Evolutionary conservation across 2,329 filamentous ascomycete species (phyloP).

Genomic region (Phyllosticta ampelicida): DNA sequence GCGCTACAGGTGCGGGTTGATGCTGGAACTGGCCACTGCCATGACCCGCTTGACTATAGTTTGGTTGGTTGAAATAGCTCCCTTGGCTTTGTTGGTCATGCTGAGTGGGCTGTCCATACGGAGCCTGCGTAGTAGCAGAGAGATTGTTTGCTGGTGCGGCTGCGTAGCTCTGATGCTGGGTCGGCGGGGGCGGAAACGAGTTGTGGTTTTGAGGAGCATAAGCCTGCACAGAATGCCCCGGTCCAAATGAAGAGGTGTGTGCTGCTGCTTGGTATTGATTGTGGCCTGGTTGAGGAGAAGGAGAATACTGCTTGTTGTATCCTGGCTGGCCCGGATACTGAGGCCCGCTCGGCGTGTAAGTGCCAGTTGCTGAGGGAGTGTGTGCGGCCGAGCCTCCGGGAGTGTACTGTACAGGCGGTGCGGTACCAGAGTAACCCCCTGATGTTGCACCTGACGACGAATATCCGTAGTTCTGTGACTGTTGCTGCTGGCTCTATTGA

Average conservation of each 20-base stretch:
- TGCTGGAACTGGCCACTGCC: neutral
- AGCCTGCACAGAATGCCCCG: neutral
- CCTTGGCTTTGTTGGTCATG: conserved; percentile 1
- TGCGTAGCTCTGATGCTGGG: neutral
- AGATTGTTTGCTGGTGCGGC: neutral
- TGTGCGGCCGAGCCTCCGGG: conserved; percentile 5
- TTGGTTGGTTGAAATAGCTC: conserved; percentile 4
- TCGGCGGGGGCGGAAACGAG: conserved; percentile 6
- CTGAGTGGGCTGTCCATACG: neutral
- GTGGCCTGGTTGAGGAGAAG: neutral
- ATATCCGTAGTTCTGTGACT: conserved; percentile 50
- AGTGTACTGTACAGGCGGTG: conserved; percentile 50
- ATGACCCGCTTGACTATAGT: neutral
- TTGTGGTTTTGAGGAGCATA: neutral
- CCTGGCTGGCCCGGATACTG: conserved; percentile 8
- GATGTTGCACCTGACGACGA: conserved; percentile 40
- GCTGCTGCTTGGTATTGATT: neutral
- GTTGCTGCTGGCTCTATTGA: neutral
- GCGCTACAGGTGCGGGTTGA: neutral
- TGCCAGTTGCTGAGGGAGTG: conserved; percentile 1
- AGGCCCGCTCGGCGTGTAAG: neutral
- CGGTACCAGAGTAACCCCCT: conserved; percentile 50
- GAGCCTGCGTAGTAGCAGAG: conserved; percentile 2
- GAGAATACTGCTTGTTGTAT: conserved; percentile 14
- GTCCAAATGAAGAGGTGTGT: conserved; percentile 5